Base-by-base conservation (phyloP, 306 rosid genomes). In the Biancaea sappan region DNA sequence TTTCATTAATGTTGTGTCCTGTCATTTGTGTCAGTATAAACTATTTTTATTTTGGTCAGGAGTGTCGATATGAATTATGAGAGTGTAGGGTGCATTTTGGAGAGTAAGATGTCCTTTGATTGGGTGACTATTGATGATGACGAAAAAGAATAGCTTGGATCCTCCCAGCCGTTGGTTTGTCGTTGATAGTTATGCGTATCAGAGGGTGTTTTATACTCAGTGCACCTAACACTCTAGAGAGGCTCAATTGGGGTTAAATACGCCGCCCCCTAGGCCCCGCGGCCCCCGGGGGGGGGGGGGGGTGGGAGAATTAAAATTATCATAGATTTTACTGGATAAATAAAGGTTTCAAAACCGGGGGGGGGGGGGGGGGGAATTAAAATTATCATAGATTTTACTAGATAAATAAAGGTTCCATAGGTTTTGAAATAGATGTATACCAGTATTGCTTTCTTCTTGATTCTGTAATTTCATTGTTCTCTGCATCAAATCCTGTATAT, bases 51-150 rank as follows among this genome's bases (percentile, higher is more conserved):
- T n/a, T n/a, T n/a, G n/a, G n/a, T n/a, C n/a, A n/a, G n/a, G n/a
- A n/a, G n/a, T n/a, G n/a, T n/a, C n/a, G n/a, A n/a, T n/a, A n/a
- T n/a, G n/a, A n/a, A n/a, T n/a, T n/a, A n/a, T n/a, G n/a, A n/a
- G n/a, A 38, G 16, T 57, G 25, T 16, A 53, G 2, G 52, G 62
- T 32, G 63, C 19, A 22, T n/a, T 69, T 43, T 62, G 47, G 58
- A 72, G 13, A 74, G 79, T 51, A n/a, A 34, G 63, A 51, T 73
- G 82, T 62, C 11, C 58, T 78, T 77, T 69, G 60, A 68, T 73
- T 77, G 75, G 63, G 60, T 41, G 51, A 72, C 31, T 4, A 25
- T 48, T 72, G 47, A 48, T 76, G 67, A 40, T 66, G 50, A 43
- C 59, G 52, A 77, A 59, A 67, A 66, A 18, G 25, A 82, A 43